Conservation (phyloP, 1,284 basidiomycete genomes). For the Cutaneotrichosporon mucoides region DNA sequence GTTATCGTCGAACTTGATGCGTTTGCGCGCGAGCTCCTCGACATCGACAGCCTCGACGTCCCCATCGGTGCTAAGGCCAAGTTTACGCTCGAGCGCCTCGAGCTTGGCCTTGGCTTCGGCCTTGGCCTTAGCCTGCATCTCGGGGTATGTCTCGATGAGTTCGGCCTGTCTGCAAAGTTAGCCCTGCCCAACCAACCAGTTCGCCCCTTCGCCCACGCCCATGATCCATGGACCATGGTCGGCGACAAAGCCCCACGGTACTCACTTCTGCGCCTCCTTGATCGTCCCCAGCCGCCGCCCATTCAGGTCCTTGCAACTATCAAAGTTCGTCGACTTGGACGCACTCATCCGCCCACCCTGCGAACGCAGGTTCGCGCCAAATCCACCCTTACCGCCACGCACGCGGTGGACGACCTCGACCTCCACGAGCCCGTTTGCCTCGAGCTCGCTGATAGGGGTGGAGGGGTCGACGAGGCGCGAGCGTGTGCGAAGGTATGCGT, state of each 20-base stretch:
- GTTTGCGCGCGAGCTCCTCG: conserved; percentile 60
- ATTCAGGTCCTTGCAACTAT: conserved; percentile 88
- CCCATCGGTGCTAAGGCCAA: conserved; percentile 59
- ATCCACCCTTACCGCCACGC: conserved; percentile 92
- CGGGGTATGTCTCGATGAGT: conserved; percentile 79
- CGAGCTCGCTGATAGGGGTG: conserved; percentile 21
- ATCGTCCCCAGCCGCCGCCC: conserved; percentile 86
- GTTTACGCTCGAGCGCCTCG: conserved; percentile 72
- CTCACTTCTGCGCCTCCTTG: conserved; percentile 89
- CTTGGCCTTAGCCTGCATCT: conserved; percentile 70
- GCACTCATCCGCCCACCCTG: conserved; percentile 97
- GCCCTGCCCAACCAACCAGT: too few relatives aligned
- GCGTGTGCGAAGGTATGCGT: conserved; percentile 37
- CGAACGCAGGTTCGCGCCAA: conserved; percentile 91
- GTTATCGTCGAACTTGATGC: conserved; percentile 85
- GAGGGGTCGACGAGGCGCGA: conserved; percentile 19
- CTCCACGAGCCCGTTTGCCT: conserved; percentile 21
- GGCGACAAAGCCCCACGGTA: too few relatives aligned
- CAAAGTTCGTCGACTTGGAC: conserved; percentile 90
- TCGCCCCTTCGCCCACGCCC: too few relatives aligned
- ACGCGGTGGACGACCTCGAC: conserved; percentile 54
- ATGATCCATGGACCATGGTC: too few relatives aligned
- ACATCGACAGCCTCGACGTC: conserved; percentile 52
- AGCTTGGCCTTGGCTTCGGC: conserved; percentile 80
- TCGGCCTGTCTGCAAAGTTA: conserved; percentile 65